Evolutionary conservation across 225 moss, liverwort and hornwort genomes (phyloP).

Genomic region (Polytrichum formosum): DNA sequence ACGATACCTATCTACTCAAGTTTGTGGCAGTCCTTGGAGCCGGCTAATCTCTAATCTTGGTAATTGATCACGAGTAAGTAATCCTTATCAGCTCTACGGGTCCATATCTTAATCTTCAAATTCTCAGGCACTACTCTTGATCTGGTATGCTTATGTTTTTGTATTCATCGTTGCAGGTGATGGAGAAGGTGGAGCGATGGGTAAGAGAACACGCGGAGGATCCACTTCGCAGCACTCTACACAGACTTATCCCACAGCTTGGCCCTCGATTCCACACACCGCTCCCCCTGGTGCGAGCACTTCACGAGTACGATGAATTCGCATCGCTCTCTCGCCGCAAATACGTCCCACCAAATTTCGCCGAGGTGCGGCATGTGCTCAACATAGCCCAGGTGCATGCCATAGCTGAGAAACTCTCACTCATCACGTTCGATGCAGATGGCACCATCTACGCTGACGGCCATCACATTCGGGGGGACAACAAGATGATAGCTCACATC

Average conservation of each 20-base stretch:
- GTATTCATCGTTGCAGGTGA: slow-evolving; percentile 37
- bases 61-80: no score
- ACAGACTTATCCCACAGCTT: slow-evolving; percentile 68
- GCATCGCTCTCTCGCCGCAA: slow-evolving; percentile 76
- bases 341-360: slow-evolving; percentile 90
- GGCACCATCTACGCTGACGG: slow-evolving; percentile 90
- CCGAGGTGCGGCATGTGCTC: slow-evolving; percentile 86
- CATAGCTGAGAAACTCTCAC: slow-evolving; percentile 70
- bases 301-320: slow-evolving; percentile 86
- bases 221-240: slow-evolving; percentile 65
- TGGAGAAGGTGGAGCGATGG: slow-evolving; percentile 97
- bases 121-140: no score
- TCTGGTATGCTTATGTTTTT: no score
- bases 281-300: slow-evolving; percentile 77
- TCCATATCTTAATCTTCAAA: no score
- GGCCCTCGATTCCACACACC: slow-evolving; percentile 79
- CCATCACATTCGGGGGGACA: slow-evolving; percentile 83
- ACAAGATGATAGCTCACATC: slow-evolving; percentile 87
- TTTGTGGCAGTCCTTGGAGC: no score
- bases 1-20: no score
- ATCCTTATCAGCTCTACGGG: no score
- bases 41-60: no score
- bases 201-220: slow-evolving; percentile 82
- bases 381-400: slow-evolving; percentile 96
- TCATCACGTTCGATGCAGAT: slow-evolving; percentile 88